These are phyloP conservation scores for Echinochloa phyllopogon DNA, from an alignment of 176 grass and related monocot species.

Conservation along the genomic window DNA sequence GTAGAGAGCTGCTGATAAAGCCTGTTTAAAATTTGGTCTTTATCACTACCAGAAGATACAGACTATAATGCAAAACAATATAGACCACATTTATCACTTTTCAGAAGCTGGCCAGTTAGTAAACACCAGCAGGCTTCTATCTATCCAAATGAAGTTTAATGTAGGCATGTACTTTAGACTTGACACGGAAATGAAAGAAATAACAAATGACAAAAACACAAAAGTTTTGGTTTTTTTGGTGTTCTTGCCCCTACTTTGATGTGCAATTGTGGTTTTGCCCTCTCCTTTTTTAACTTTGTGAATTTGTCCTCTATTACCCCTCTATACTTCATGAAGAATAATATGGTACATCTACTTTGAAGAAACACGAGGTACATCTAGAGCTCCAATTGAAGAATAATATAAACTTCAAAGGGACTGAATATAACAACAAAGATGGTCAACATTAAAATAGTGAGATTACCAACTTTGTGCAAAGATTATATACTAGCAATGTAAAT, in stretches of 20 bases:
- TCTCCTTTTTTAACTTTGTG: no score
- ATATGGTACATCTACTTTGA: no score
- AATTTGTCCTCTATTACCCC: no score
- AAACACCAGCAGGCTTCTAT: background rate
- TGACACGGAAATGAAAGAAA: background rate
- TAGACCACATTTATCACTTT: background rate
- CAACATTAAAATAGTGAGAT: background rate
- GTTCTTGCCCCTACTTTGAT: no score
- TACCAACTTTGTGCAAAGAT: background rate
- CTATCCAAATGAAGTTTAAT: background rate
- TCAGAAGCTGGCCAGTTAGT: background rate
- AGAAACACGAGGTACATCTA: background rate
- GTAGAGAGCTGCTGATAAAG: slow-evolving; percentile 99
- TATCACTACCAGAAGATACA: slow-evolving; percentile 59
- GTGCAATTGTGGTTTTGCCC: no score
- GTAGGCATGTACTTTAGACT: background rate
- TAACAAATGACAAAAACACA: slow-evolving; percentile 1
- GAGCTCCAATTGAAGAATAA: background rate
- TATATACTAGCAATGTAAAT: background rate
- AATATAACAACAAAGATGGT: background rate
- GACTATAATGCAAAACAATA: slow-evolving; percentile 21
- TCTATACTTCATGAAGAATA: no score
- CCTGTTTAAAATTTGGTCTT: slow-evolving; percentile 87
- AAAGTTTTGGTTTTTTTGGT: background rate
- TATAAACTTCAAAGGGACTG: background rate